Percentiles rank a stretch among this genome's conserved stretches.
phyloP scores from a whole-genome alignment of 78 protist species.

The Fonticula alba region DNA sequence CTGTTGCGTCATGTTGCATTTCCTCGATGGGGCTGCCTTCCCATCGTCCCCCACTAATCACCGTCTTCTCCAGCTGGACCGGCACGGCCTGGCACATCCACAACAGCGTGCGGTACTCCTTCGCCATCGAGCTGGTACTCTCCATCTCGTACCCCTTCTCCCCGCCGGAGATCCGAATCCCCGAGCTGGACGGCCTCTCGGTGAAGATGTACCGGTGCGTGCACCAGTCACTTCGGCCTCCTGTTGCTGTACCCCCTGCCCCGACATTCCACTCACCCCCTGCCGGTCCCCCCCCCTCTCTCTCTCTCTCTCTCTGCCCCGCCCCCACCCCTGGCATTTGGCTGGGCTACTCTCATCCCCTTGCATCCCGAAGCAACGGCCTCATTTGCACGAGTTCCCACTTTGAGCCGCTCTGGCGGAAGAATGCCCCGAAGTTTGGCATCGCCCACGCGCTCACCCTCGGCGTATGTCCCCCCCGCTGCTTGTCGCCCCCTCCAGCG shows the following conservation, averaged over 20 bases:
- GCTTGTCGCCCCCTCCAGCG: too few species aligned
- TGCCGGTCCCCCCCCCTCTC: background rate
- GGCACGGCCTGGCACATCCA: slow-evolving; percentile 67
- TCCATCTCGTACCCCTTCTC: slow-evolving; percentile 78
- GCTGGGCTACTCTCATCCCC: slow-evolving; percentile 1
- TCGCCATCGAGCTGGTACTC: slow-evolving; percentile 70
- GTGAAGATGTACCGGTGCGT: slow-evolving; percentile 38
- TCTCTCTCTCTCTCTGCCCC: too few species aligned
- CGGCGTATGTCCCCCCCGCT: slow-evolving; percentile 74
- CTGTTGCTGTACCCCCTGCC: too few species aligned
- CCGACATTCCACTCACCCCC: too few species aligned
- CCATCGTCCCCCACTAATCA: too few species aligned
- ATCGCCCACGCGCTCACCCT: slow-evolving; percentile 86
- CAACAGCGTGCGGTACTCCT: slow-evolving; percentile 52
- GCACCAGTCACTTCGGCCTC: background rate
- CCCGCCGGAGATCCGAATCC: slow-evolving; percentile 70
- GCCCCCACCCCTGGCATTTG: too few species aligned
- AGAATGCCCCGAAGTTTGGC: slow-evolving; percentile 81
- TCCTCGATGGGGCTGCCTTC: too few species aligned
- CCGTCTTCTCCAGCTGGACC: slow-evolving; percentile 25
- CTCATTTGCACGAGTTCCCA: slow-evolving; percentile 79
- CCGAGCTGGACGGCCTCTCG: slow-evolving; percentile 74
- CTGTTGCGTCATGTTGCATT: too few species aligned
- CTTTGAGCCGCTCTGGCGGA: slow-evolving; percentile 85
- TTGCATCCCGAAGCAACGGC: slow-evolving; percentile 70